Evolutionary conservation across 192 early-diverging fungal species (phyloP), one percentile per base, ranked within the genome.

Genomic region (Coemansia sp.): DNA sequence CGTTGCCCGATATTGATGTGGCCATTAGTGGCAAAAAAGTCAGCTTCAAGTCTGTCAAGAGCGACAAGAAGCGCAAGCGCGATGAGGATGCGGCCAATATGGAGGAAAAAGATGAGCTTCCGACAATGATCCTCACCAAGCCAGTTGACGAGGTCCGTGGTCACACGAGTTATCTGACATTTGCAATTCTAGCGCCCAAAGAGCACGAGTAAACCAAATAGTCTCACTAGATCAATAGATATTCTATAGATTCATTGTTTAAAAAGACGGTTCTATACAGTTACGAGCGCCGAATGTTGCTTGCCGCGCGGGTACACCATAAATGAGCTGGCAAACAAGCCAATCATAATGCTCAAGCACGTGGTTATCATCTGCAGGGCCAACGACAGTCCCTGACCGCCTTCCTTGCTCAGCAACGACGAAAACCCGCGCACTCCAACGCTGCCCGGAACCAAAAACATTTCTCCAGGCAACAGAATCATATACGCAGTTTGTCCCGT

Each of bases 121-220:
- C 61, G 32, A 83, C 85, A 32, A 55, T 88, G 24, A 56, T 86
- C 25, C 82, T 91, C 10, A 85, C 90, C 2, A 91, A 88, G 56
- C 84, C 87, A 83, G 51, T 76, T 83, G 60, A 81, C 50, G 32
- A 61, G 35, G 67, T 66, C 10, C 86, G 88, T 29, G 96, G 96
- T 4, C 96, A 98, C 72, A 98, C 96, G 1, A 96, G 94, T 37
- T 98, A 92, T 66, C 80, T 98, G 66, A 92, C 94, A 14, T 98
- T 98, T 89, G 95, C 94, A 2, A 74, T 74, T 54, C 50, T 80
- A 23, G 70, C 77, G 3, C 67, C 77, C 5, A 65, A 53, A 14
- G 57, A 66, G 23, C 24, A 58, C 32, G 8, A 35, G 4, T 35
- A 35, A 35, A 35, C 32, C 32, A 8, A 35, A 7, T 35, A 21